Evolutionary conservation across 176 grass and related monocot genomes (phyloP).

Genomic region (Lolium rigidum): DNA sequence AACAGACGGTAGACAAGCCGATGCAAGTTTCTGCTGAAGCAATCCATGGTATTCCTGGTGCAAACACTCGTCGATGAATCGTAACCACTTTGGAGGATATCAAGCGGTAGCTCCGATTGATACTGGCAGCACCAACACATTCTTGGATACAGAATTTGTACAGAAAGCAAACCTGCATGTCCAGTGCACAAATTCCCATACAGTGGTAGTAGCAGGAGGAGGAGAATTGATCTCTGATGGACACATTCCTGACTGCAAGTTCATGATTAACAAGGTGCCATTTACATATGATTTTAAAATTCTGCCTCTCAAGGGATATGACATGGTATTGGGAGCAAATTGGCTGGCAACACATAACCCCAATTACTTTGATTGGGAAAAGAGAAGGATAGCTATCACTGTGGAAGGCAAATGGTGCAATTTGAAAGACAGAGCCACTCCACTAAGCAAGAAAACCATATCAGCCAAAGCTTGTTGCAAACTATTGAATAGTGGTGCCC

Average conservation of each 20-base stretch:
- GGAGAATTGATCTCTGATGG: not conserved
- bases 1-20: no score
- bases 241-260: not conserved
- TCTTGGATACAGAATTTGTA: not conserved
- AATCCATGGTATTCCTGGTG: not conserved
- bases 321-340: no score
- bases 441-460: no score
- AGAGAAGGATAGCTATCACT: no score
- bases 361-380: no score
- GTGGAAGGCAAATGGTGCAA: no score
- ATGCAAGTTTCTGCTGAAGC: not conserved
- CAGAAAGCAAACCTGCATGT: not conserved
- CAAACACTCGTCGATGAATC: not conserved
- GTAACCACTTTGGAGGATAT: not conserved
- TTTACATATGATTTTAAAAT: no score
- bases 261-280: not conserved
- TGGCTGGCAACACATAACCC: no score
- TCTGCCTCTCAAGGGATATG: no score
- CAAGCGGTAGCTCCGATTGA: not conserved
- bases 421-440: no score
- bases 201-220: not conserved
- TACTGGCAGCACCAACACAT: not conserved
- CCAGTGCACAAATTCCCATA: not conserved
- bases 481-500: no score
- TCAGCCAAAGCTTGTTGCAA: no score